phyloP scores from a whole-genome alignment of 2,329 filamentous ascomycete genomes.

The Lasiodiplodia hormozganensis region DNA sequence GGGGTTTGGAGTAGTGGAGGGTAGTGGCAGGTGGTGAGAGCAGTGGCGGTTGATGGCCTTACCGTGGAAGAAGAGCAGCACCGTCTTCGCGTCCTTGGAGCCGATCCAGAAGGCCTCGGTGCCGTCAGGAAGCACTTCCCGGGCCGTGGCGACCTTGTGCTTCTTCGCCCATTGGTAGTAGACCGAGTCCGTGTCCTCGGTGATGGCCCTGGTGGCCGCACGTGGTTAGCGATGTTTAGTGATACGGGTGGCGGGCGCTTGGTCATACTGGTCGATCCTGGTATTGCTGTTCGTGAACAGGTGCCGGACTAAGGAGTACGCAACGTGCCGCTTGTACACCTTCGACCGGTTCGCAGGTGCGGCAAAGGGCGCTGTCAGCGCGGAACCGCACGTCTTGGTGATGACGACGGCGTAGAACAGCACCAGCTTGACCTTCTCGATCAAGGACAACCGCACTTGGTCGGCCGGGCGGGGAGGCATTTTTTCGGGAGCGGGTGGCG shows the following conservation, averaged over 20 bases:
- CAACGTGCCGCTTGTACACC: neutral
- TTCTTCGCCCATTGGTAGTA: conserved; percentile 15
- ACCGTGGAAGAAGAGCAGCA: conserved; percentile 26
- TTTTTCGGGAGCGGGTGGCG: no score
- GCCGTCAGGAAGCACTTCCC: conserved; percentile 12
- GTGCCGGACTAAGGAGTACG: neutral
- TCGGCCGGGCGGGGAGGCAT: conserved; percentile 3
- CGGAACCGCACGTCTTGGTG: neutral
- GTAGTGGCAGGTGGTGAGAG: no score
- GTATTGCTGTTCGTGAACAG: neutral
- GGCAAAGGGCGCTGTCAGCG: neutral
- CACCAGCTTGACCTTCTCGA: neutral
- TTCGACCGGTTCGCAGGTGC: neutral
- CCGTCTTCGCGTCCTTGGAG: conserved; percentile 17
- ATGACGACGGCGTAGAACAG: neutral
- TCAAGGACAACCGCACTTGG: neutral
- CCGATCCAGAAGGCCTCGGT: conserved; percentile 23
- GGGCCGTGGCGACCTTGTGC: neutral
- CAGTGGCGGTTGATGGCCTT: no score
- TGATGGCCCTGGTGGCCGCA: neutral
- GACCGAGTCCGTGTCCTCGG: neutral
- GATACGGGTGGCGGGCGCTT: neutral
- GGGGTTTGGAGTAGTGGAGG: neutral
- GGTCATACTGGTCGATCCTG: neutral
- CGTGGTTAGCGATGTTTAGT: neutral